These are phyloP conservation scores for Primulina eburnea DNA, from an alignment of 257 asterid species.

Conservation along the genomic window DNA sequence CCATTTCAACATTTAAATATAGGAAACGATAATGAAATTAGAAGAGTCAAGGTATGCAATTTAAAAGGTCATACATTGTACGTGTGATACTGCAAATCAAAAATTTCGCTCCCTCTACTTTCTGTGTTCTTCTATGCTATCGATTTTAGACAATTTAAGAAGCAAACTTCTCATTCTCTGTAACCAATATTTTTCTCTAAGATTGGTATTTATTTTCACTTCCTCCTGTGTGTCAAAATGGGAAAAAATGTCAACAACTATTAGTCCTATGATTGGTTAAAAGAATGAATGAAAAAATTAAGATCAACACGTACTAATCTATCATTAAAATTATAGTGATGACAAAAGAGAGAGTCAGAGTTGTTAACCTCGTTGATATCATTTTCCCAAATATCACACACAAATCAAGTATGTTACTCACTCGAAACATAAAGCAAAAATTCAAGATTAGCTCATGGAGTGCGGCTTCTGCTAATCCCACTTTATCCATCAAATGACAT, in stretches of 20 bases:
- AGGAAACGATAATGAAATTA: conserved; percentile 1
- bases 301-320: too few relatives aligned
- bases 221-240: conserved; percentile 58
- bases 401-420: too few relatives aligned
- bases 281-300: conserved; percentile 8
- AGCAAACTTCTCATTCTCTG: conserved; percentile 54
- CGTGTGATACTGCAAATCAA: conserved; percentile 77
- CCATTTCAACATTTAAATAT: conserved; percentile 14
- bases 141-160: conserved; percentile 39
- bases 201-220: conserved; percentile 57
- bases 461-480: too few relatives aligned
- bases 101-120: conserved; percentile 61
- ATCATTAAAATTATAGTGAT: too few relatives aligned
- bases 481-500: too few relatives aligned
- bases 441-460: too few relatives aligned
- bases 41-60: conserved; percentile 9
- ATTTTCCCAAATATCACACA: too few relatives aligned
- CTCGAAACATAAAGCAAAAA: too few relatives aligned
- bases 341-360: too few relatives aligned
- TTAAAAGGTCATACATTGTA: conserved; percentile 53
- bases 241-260: conserved; percentile 13
- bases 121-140: conserved; percentile 46
- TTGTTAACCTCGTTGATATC: too few relatives aligned
- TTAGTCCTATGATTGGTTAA: not conserved
- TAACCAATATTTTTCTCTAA: conserved; percentile 50